Conservation (phyloP, 2,329 filamentous ascomycete genomes). For the Hymenoscyphus fraxineus region DNA sequence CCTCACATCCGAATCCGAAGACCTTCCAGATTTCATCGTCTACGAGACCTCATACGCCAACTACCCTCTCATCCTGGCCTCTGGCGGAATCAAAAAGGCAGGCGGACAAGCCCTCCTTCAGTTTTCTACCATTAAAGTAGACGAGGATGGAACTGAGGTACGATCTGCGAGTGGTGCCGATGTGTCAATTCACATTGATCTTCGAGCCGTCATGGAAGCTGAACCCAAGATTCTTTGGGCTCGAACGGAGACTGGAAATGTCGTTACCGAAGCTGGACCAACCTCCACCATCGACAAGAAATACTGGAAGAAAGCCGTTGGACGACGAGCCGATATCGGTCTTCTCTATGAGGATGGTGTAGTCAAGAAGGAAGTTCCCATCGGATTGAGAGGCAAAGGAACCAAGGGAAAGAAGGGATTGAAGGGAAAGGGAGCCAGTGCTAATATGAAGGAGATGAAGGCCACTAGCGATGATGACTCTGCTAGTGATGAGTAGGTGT, state of each 20-base stretch:
- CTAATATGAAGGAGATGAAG: constrained; percentile 31
- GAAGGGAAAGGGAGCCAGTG: constrained; percentile 37
- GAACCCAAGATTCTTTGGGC: constrained; percentile 38
- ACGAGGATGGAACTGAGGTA: constrained; percentile 32
- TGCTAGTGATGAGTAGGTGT: constrained; percentile 23
- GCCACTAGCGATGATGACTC: constrained; percentile 30
- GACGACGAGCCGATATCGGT: constrained; percentile 41
- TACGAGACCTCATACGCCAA: constrained; percentile 45
- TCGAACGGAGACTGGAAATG: constrained; percentile 36
- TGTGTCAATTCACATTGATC: constrained; percentile 42
- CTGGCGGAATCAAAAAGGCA: constrained; percentile 40
- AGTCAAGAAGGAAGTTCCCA: constrained; percentile 42
- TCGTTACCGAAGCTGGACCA: constrained; percentile 36
- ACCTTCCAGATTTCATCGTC: constrained; percentile 42
- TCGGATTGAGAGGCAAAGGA: constrained; percentile 41
- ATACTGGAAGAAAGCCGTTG: constrained; percentile 43
- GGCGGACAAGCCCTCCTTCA: constrained; percentile 37
- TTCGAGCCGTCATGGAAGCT: constrained; percentile 36
- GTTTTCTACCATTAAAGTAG: constrained; percentile 33
- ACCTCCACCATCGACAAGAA: constrained; percentile 33
- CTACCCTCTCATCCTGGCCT: constrained; percentile 42
- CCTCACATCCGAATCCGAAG: constrained; percentile 35
- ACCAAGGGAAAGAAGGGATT: constrained; percentile 38
- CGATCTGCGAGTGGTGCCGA: constrained; percentile 37
- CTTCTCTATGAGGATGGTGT: constrained; percentile 42